Base-by-base conservation (phyloP, 495 filamentous ascomycete genomes). In the Cercophora sp. region DNA sequence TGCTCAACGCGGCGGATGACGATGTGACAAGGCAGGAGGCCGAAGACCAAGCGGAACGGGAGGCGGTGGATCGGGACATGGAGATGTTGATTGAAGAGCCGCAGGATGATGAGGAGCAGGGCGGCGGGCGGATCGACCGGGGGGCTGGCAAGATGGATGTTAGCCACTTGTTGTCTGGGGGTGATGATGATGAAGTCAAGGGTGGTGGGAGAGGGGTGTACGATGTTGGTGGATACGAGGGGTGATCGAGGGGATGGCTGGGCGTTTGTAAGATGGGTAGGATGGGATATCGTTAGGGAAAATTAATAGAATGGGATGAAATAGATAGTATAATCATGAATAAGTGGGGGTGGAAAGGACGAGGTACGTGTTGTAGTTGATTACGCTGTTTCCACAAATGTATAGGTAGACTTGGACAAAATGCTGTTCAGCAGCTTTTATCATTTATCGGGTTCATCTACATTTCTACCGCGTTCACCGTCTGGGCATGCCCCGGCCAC, bases 401-500 rank as follows among this genome's bases (percentile, higher is more conserved):
- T n/a, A n/a, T n/a, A n/a, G n/a, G n/a, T n/a, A n/a, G n/a, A n/a
- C n/a, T n/a, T n/a, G n/a, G n/a, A n/a, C n/a, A n/a, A n/a, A n/a
- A n/a, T 54, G 49, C 41, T 51, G 40, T 63, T 45, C 47, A 49
- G 52, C 29, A 48, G 57, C 48, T 50, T 19, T 24, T 31, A 34
- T 41, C 35, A 48, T 23, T n/a, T 29, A 24, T 13, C 16, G 37
- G 18, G 15, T 34, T 36, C 39, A 48, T 37, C 22, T 8, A 24
- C n/a, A 20, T 54, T 31, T 8, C 29, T 18, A 18, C 39, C 6
- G 5, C 6, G 25, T 61, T 64, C 77, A 91, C 71, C 89, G 75
- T 67, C 85, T 81, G 29, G 93, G 93, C 90, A 98, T 96, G 45
- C 92, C 91, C 56, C 92, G 79, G 50, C 91, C 91, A 55, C 91